Base-by-base conservation (phyloP, 495 filamentous ascomycete species). In the Parathielavia appendiculata region DNA sequence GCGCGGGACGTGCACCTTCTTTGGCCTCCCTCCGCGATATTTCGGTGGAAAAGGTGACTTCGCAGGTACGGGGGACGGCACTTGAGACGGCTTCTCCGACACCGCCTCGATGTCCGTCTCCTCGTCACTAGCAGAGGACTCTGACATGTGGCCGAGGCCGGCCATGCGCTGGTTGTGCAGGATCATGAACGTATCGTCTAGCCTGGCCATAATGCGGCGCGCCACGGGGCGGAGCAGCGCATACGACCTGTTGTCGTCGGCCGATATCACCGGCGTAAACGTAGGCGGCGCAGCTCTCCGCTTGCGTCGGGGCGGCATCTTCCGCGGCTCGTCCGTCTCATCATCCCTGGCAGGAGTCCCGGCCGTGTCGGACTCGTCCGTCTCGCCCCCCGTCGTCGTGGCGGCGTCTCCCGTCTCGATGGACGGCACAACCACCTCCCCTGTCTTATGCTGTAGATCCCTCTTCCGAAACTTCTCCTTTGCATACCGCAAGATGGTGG, bases 151-250 rank as follows among this genome's bases (percentile, higher is more conserved):
- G 56, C 60, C 47, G 16, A 69, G 49, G 32, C 73, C 76, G 6
- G 77, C 72, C 36, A 79, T 71, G 35, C 84, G 79, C 9, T 82
- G 71, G 55, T 84, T 81, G 63, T 90, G 88, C 1, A 96, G 76
- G 3, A 82, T 79, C 17, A 74, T 74, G 4, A 95, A 78, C 0
- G 91, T 75, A 5, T 74, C 71, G 58, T 93, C 89, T 6, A 95
- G 61, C 23, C 83, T 76, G 0, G 77, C 65, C 20, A 93, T 75
- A 10, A 91, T 79, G 61, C 85, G 82, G 12, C 84, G 79, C 7
- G 85, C 72, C 3, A 81, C 76, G 0, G 89, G 88, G 11, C 80
- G 78, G 19, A 92, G 66, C 38, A 91, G 75, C 6, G 61, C 65
- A 36, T 78, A 71, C 6, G 86, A 84, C 43, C 71, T 62, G 10